A percentile compares a stretch with the other conserved stretches of the same genome.
These are phyloP conservation scores for Rhexocercosporidium sp. DNA, from an alignment of 2,329 filamentous ascomycete species.

Conservation along the genomic window DNA sequence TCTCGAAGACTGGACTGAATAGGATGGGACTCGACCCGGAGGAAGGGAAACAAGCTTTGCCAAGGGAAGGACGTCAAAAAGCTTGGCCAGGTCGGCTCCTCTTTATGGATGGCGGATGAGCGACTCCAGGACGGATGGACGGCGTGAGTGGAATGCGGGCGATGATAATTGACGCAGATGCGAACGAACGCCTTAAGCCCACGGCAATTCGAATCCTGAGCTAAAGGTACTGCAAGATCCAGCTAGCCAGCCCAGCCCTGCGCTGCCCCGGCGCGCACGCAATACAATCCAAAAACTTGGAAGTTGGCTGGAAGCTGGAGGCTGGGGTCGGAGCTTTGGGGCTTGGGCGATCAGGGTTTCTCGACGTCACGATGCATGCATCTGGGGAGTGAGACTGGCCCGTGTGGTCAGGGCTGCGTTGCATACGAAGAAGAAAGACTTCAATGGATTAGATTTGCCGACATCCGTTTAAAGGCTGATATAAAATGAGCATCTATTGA, in stretches of 20 bases:
- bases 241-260: no score
- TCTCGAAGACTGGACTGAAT: background rate
- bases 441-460: background rate
- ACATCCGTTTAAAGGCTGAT: no score
- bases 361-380: constrained; percentile 1
- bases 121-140: no score
- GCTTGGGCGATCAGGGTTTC: background rate
- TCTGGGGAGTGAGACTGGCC: background rate
- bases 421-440: no score
- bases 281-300: background rate
- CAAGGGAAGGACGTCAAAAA: background rate
- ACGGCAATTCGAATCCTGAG: no score
- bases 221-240: no score
- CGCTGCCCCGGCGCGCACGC: background rate
- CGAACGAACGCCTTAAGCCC: background rate
- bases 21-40: background rate
- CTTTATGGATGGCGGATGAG: background rate
- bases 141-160: no score
- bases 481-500: no score
- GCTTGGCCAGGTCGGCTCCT: background rate
- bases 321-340: no score
- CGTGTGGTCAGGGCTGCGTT: background rate
- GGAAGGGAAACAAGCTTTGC: background rate
- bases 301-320: background rate
- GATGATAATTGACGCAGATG: background rate